Percentiles rank a stretch among this genome's conserved stretches.
phyloP scores from a whole-genome alignment of 108 stramenopile species.

The Bacterosira constricta region DNA sequence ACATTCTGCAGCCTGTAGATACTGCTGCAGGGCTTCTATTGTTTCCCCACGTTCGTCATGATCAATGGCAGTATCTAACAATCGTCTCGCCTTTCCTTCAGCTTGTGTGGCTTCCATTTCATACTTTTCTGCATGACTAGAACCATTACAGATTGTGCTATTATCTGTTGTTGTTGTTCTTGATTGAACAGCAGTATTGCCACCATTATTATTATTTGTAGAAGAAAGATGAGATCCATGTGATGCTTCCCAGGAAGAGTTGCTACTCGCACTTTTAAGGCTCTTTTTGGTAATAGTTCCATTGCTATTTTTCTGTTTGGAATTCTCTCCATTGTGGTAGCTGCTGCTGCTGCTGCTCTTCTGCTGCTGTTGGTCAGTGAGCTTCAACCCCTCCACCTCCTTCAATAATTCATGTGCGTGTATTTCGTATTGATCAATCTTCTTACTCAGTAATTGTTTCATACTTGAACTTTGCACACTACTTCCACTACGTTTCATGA shows the following conservation, averaged over 20 bases:
- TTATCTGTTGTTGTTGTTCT: neutral
- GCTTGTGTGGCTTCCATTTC: neutral
- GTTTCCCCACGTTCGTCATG: slow-evolving; percentile 49
- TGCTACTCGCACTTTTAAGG: too few relatives aligned
- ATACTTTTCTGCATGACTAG: neutral
- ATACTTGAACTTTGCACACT: slow-evolving; percentile 8
- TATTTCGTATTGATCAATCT: slow-evolving; percentile 54
- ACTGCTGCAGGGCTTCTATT: slow-evolving; percentile 41
- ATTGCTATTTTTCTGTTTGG: too few relatives aligned
- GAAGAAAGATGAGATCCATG: too few relatives aligned
- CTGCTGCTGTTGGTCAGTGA: neutral
- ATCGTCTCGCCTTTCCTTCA: slow-evolving; percentile 48
- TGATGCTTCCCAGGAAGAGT: too few relatives aligned
- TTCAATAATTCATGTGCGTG: slow-evolving; percentile 45
- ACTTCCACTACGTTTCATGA: slow-evolving; percentile 52
- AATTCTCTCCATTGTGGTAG: slow-evolving; percentile 3
- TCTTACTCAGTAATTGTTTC: slow-evolving; percentile 11
- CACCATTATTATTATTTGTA: too few relatives aligned
- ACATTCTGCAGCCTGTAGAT: slow-evolving; percentile 57
- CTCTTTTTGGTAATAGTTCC: too few relatives aligned
- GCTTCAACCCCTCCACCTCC: slow-evolving; percentile 13
- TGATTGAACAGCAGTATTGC: too few relatives aligned
- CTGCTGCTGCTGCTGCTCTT: slow-evolving; percentile 6
- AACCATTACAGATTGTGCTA: neutral
- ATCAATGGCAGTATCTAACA: slow-evolving; percentile 53